These are phyloP conservation scores for Ascoidea tarda DNA, from an alignment of 805 yeast genomes.

Conservation along the genomic window DNA sequence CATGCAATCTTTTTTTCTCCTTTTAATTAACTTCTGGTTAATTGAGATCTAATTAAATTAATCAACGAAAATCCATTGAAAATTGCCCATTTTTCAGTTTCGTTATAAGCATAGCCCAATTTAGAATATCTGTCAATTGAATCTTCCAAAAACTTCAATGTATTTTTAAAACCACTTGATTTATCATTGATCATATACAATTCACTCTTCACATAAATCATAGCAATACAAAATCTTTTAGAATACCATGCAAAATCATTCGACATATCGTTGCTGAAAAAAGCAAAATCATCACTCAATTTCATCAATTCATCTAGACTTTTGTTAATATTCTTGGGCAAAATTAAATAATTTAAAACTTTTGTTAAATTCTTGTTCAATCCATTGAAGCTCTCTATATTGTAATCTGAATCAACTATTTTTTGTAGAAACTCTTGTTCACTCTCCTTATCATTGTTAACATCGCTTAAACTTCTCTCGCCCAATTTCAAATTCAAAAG, in stretches of 20 bases:
- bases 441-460: slow-evolving; percentile 10
- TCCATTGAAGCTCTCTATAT: no score
- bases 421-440: slow-evolving; percentile 27
- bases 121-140: slow-evolving; percentile 38
- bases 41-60: slow-evolving; percentile 60
- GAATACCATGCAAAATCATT: slow-evolving; percentile 84
- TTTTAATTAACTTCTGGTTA: slow-evolving; percentile 36
- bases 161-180: slow-evolving; percentile 37
- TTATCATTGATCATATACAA: slow-evolving; percentile 68
- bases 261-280: slow-evolving; percentile 62
- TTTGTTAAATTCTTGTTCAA: slow-evolving; percentile 21
- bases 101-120: slow-evolving; percentile 46
- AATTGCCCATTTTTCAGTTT: slow-evolving; percentile 61
- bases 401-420: slow-evolving; percentile 30
- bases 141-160: slow-evolving; percentile 49
- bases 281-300: slow-evolving; percentile 74
- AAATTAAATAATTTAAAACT: slow-evolving; percentile 40
- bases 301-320: slow-evolving; percentile 59
- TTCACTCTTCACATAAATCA: slow-evolving; percentile 64
- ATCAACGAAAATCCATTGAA: slow-evolving; percentile 38
- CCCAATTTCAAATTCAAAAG: slow-evolving; percentile 4
- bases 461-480: slow-evolving; percentile 19
- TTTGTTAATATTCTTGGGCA: slow-evolving; percentile 41
- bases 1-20: no score
- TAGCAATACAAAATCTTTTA: slow-evolving; percentile 58